Evolutionary conservation across 2,329 filamentous ascomycete genomes (phyloP).

Genomic region (Sporothrix luriei): DNA sequence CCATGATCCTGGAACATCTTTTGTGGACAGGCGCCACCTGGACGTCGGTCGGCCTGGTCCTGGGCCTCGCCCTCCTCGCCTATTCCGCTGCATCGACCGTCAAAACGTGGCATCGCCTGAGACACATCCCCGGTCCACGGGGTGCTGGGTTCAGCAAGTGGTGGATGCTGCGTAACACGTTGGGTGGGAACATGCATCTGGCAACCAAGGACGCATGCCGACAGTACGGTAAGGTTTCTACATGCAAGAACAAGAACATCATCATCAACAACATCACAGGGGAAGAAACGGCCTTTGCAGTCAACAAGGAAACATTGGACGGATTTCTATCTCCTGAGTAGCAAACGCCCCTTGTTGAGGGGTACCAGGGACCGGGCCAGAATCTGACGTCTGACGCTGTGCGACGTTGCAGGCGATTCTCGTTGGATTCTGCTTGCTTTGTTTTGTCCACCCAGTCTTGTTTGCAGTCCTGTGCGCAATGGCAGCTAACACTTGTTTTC

Average conservation of each 20-base stretch:
- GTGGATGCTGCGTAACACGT: constrained; percentile 42
- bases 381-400: constrained; percentile 5
- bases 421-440: not conserved
- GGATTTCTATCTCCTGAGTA: too few species aligned
- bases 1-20: constrained; percentile 26
- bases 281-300: too few species aligned
- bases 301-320: too few species aligned
- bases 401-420: constrained; percentile 9
- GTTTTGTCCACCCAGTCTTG: not conserved
- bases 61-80: constrained; percentile 32
- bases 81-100: constrained; percentile 35
- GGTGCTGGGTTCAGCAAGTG: constrained; percentile 39
- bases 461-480: not conserved
- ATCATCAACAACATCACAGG: too few species aligned
- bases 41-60: constrained; percentile 23
- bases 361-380: not conserved
- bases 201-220: constrained; percentile 38
- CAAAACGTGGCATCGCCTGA: constrained; percentile 38
- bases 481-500: too few species aligned
- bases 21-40: constrained; percentile 19
- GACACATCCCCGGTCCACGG: constrained; percentile 39
- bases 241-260: too few species aligned
- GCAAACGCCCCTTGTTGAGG: not conserved
- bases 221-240: constrained; percentile 37
- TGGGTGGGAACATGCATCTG: constrained; percentile 39